Percentiles rank a stretch among this genome's conserved stretches.
Evolutionary conservation across 2,329 filamentous ascomycete species (phyloP).

Genomic region (Zymoseptoria tritici): DNA sequence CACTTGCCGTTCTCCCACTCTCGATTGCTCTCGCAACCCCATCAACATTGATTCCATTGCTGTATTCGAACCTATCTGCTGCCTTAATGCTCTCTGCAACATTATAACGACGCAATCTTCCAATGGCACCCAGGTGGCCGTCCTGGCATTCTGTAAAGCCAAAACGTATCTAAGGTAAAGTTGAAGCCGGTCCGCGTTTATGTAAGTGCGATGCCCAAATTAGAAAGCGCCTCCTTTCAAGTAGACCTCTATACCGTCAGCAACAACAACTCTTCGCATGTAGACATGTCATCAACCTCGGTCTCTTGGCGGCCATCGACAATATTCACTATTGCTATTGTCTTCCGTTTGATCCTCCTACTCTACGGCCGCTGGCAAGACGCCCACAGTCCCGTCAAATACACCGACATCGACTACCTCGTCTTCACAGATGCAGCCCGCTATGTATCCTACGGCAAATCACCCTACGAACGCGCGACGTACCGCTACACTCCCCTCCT

Average conservation of each 20-base stretch:
- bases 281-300: background rate
- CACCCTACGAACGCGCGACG: constrained; percentile 83
- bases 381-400: constrained; percentile 83
- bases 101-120: no score
- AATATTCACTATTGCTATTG: constrained; percentile 41
- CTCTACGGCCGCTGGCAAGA: constrained; percentile 91
- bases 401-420: constrained; percentile 97
- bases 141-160: background rate
- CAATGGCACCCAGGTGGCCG: no score
- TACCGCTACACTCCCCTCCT: constrained; percentile 95
- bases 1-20: no score
- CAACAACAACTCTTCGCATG: background rate
- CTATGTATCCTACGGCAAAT: constrained; percentile 58
- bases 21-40: no score
- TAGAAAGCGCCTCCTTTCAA: background rate
- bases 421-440: constrained; percentile 95
- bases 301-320: constrained; percentile 23
- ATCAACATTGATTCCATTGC: no score
- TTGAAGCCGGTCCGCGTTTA: background rate
- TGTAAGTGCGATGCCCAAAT: background rate
- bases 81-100: background rate
- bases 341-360: constrained; percentile 66
- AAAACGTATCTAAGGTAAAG: background rate
- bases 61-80: no score
- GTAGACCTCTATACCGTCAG: background rate